Base-by-base conservation (phyloP, 192 early-diverging fungal genomes). In the Backusella psychrophila region DNA sequence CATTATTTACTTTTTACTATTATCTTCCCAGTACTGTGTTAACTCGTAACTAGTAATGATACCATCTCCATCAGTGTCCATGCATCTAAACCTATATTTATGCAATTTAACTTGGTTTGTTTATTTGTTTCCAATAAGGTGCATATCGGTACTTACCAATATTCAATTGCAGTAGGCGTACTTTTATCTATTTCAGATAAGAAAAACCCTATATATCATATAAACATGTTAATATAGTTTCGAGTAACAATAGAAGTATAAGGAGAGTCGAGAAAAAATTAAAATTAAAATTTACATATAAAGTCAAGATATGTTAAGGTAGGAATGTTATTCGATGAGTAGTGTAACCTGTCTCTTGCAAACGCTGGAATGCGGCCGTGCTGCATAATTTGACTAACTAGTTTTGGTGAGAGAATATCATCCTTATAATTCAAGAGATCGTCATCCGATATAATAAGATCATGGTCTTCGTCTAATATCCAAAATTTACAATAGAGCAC, bases 401-500 rank as follows among this genome's bases (percentile, higher is more conserved):
- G 86, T 36, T 90, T 85, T 3, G 82, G 78, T 12, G 95, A 94
- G 33, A 98, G 85, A 4, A 90, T 84, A 31, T 87, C 83, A 29
- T 84, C 88, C 72, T 93, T 93, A 84, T 97, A 98, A 66, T 86
- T 82, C 8, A 86, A 44, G 69, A 98, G 82, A 69, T 93, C 92
- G 34, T 85, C 77, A 39, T 88, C 85, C 53, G 90, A 86, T 59
- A 97, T 87, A 39, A 94, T 80, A 72, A 95, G 86, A 78, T 97
- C 94, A 71, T 95, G 95, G 79, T 97, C 95, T 29, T 87, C 82
- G 84, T 98, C 97, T 66, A 97, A 85, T 77, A 94, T 94, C 93
- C 94, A 98, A 82, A 98, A 98, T 81, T 95, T 97, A 88, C 95
- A 97, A 79, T 97, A 98, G 2, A 98, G 89, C 26, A 98, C 97